phyloP scores from a whole-genome alignment of 2,329 filamentous ascomycete species.

The Penicillium sclerotigenum region DNA sequence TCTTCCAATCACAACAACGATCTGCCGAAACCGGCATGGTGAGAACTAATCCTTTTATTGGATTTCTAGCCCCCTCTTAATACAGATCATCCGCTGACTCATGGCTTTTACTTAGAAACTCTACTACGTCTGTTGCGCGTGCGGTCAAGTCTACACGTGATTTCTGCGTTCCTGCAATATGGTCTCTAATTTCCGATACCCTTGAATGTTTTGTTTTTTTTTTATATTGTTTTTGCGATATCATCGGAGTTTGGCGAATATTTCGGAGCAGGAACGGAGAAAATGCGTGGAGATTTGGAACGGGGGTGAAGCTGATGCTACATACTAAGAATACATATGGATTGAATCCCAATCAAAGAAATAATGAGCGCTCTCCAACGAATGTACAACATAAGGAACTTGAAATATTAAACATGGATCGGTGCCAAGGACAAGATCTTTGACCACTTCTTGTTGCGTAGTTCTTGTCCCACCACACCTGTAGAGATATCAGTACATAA shows the following conservation, averaged over 20 bases:
- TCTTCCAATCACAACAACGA: conserved; percentile 98
- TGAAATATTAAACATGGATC: conserved; percentile 62
- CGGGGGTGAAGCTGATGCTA: background rate
- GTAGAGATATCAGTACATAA: conserved; percentile 26
- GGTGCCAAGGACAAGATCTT: conserved; percentile 97
- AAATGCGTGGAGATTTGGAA: conserved; percentile 9
- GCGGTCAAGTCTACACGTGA: conserved; percentile 74
- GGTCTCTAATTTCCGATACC: conserved; percentile 31
- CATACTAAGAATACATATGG: conserved; percentile 33
- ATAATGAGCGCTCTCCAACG: conserved; percentile 30
- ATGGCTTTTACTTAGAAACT: conserved; percentile 61
- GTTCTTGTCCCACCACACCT: conserved; percentile 83
- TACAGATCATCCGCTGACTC: conserved; percentile 14
- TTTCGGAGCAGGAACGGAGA: background rate
- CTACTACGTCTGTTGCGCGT: conserved; percentile 91
- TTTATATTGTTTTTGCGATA: conserved; percentile 17
- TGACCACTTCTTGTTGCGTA: conserved; percentile 92
- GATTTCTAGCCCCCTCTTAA: background rate
- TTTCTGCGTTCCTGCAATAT: conserved; percentile 15
- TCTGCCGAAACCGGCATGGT: conserved; percentile 98
- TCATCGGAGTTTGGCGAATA: conserved; percentile 7
- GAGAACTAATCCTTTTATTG: conserved; percentile 38
- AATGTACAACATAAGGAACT: conserved; percentile 14
- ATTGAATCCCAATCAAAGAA: conserved; percentile 13
- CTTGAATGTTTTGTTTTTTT: conserved; percentile 14